These are phyloP conservation scores for Fusarium mundagurra DNA, from an alignment of 2,329 filamentous ascomycete genomes.

Conservation along the genomic window DNA sequence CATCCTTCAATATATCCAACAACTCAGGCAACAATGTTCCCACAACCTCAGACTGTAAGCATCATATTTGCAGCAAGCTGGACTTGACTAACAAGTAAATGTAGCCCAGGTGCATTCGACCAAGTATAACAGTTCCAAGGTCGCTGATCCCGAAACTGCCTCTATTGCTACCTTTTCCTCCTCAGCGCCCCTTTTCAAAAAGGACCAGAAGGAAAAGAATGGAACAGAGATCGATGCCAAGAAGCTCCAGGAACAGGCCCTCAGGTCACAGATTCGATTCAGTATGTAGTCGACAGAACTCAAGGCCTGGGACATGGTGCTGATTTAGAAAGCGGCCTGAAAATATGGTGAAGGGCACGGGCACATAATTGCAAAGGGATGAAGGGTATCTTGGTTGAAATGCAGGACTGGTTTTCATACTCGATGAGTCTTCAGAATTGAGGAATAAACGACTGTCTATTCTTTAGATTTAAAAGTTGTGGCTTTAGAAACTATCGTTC, in stretches of 20 bases:
- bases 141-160: conserved; percentile 38
- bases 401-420: background rate
- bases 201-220: conserved; percentile 22
- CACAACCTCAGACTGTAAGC: conserved; percentile 30
- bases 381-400: conserved; percentile 18
- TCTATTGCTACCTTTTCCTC: conserved; percentile 42
- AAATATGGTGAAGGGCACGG: background rate
- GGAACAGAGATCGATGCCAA: conserved; percentile 31
- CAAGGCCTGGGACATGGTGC: background rate
- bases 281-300: conserved; percentile 31
- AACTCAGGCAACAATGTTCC: conserved; percentile 17
- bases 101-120: conserved; percentile 22
- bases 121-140: conserved; percentile 18
- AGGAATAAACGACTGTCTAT: background rate
- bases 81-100: conserved; percentile 1
- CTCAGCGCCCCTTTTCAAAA: conserved; percentile 37
- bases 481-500: conserved; percentile 67
- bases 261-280: conserved; percentile 43
- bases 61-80: background rate
- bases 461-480: background rate
- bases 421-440: background rate
- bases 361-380: background rate
- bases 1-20: conserved; percentile 18
- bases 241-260: conserved; percentile 43
- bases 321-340: background rate